phyloP scores from a whole-genome alignment of 2,329 filamentous ascomycete species.

The Stromatinia cepivora region DNA sequence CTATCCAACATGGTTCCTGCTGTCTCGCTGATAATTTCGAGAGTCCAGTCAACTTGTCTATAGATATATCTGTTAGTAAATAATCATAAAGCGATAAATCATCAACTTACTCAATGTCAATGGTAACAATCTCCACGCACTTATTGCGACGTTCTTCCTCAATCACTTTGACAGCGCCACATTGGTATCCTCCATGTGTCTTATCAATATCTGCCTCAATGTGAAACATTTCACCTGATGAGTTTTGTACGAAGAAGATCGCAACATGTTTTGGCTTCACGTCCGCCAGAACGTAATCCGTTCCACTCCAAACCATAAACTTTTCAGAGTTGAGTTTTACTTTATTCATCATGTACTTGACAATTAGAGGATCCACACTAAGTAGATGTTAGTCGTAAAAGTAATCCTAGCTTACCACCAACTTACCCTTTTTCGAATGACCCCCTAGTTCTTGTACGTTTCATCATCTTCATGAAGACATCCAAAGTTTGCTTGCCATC shows the following conservation, averaged over 20 bases:
- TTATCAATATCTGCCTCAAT: conserved; percentile 38
- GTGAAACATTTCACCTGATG: conserved; percentile 29
- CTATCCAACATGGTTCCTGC: conserved; percentile 29
- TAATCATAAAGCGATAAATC: conserved; percentile 1
- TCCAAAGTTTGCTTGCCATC: conserved; percentile 27
- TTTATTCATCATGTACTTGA: conserved; percentile 26
- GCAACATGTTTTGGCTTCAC: conserved; percentile 33
- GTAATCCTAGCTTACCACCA: not conserved
- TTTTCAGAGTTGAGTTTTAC: conserved; percentile 26
- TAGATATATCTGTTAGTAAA: not conserved
- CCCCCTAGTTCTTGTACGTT: conserved; percentile 29
- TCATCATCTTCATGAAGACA: conserved; percentile 37
- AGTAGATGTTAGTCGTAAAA: not conserved
- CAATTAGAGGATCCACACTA: conserved; percentile 30
- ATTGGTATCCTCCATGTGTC: conserved; percentile 31
- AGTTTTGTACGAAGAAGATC: conserved; percentile 32
- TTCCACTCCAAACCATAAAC: conserved; percentile 30
- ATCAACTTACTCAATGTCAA: conserved; percentile 33
- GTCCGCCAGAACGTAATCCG: conserved; percentile 19
- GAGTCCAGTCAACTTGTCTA: conserved; percentile 38
- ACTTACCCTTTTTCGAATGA: conserved; percentile 39
- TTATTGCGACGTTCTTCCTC: conserved; percentile 34
- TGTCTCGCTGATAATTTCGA: conserved; percentile 39
- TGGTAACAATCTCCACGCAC: conserved; percentile 34
- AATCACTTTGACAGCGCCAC: conserved; percentile 32